Base-by-base conservation (phyloP, 257 asterid species). In the Ballota nigra region DNA sequence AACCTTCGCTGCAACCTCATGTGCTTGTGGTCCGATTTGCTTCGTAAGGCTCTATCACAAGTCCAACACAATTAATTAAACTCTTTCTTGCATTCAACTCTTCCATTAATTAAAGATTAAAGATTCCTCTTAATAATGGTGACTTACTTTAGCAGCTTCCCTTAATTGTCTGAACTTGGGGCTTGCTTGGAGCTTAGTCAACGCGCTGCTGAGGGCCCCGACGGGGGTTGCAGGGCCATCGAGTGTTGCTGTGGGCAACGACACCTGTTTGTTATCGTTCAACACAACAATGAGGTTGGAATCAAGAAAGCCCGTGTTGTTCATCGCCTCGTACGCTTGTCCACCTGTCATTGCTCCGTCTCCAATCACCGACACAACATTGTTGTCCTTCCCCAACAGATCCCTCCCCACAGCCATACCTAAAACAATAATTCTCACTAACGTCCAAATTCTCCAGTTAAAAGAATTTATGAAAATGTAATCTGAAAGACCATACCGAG, bases 271-370 rank as follows among this genome's bases (percentile, higher is more conserved):
- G 83, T 86, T 90, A 58, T 88, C 97, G 19, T 90, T 90, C 53
- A 90, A 22, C 15, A 90, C 31, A 5, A 90, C 89, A 1, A 90
- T 85, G 5, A 90, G 77, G 79, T 90, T 86, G 0, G 94, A 9
- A 47, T 90, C 97, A 3, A 90, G 87, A 61, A 83, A 90, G 0
- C 97, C 97, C 0, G 90, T 93, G 60, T 90, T 90, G 82, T 86
- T 90, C 97, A 90, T 82, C 22, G 97, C 97, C 82, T 90, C 97
- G 6, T 88, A 90, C 1, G 92, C 97, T 71, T 90, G 97, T 68
- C 97, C 97, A 43, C 94, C 97, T 0, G 92, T 90, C 91, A 86
- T 88, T 1, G 97, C 90, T 43, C 92, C 97, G 9, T 90, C 95
- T 36, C 97, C 92, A 6, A 90, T 88, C 38, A 90, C 87, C 1